Conservation (phyloP, 1,139 yeast genomes). For the Diutina sp. region DNA sequence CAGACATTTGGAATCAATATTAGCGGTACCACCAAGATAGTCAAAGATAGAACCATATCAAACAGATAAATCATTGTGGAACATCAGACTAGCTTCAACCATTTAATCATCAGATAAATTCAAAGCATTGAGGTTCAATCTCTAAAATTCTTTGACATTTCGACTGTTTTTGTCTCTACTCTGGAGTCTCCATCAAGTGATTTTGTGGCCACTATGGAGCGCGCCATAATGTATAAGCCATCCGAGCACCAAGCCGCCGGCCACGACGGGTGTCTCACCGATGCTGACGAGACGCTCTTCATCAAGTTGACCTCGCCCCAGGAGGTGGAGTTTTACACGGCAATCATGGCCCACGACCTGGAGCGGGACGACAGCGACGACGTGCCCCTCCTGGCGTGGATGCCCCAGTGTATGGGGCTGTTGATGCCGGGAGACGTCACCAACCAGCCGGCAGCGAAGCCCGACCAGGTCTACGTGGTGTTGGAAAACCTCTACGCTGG, state of each 20-base stretch:
- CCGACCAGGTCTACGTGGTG: slow-evolving; percentile 35
- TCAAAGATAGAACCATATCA: no score
- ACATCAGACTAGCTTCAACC: no score
- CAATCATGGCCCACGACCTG: slow-evolving; percentile 10
- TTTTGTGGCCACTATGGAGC: neutral
- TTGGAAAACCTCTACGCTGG: slow-evolving; percentile 58
- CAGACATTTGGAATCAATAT: no score
- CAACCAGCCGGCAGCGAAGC: neutral
- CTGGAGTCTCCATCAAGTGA: neutral
- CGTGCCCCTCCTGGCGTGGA: slow-evolving; percentile 38
- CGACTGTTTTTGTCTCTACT: neutral
- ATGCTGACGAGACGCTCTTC: slow-evolving; percentile 44
- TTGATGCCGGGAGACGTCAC: slow-evolving; percentile 17
- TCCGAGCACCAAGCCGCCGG: slow-evolving; percentile 64
- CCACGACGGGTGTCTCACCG: slow-evolving; percentile 64
- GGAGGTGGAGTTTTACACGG: slow-evolving; percentile 62
- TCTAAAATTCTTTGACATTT: neutral
- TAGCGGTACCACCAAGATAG: no score
- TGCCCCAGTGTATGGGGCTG: slow-evolving; percentile 28
- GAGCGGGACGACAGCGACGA: slow-evolving; percentile 19
- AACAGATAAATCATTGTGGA: no score
- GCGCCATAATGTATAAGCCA: neutral
- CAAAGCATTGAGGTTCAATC: neutral
- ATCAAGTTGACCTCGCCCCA: slow-evolving; percentile 52
- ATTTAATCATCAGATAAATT: no score